Conservation (phyloP, 2,329 filamentous ascomycete species). For the Ophidiomyces ophidiicola region DNA sequence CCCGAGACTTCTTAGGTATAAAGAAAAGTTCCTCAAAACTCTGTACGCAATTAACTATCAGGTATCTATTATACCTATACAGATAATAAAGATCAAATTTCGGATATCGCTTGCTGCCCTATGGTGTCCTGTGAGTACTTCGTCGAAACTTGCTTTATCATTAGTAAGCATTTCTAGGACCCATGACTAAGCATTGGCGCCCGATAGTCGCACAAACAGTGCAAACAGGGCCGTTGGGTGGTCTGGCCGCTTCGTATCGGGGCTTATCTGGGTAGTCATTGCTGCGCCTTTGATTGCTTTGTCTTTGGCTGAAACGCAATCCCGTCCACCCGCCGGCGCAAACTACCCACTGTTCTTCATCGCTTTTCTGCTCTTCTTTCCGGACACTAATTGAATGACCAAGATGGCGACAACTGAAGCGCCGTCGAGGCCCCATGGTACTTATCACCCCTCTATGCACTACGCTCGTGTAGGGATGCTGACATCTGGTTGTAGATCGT, state of each 20-base stretch:
- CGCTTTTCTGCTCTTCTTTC: background rate
- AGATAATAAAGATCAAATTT: too few species aligned
- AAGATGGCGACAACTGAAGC: conserved; percentile 32
- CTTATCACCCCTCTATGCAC: conserved; percentile 14
- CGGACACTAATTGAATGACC: conserved; percentile 6
- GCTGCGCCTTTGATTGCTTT: conserved; percentile 1
- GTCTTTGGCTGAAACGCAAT: conserved; percentile 9
- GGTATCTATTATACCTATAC: too few species aligned
- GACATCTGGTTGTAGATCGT: conserved; percentile 43
- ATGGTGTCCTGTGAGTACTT: too few species aligned
- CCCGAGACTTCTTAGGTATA: too few species aligned
- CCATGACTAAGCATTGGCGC: too few species aligned
- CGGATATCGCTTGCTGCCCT: too few species aligned
- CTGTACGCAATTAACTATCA: too few species aligned
- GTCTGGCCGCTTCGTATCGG: conserved; percentile 5
- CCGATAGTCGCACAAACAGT: too few species aligned
- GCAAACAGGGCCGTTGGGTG: too few species aligned
- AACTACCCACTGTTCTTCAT: background rate
- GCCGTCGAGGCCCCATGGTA: conserved; percentile 36
- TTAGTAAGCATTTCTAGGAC: too few species aligned
- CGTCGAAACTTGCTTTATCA: too few species aligned
- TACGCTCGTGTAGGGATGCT: conserved; percentile 7
- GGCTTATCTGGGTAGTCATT: background rate
- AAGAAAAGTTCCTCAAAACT: too few species aligned
- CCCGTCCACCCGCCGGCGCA: background rate